Base-by-base conservation (phyloP, 2,329 filamentous ascomycete genomes). In the Peltaster fructicola region DNA sequence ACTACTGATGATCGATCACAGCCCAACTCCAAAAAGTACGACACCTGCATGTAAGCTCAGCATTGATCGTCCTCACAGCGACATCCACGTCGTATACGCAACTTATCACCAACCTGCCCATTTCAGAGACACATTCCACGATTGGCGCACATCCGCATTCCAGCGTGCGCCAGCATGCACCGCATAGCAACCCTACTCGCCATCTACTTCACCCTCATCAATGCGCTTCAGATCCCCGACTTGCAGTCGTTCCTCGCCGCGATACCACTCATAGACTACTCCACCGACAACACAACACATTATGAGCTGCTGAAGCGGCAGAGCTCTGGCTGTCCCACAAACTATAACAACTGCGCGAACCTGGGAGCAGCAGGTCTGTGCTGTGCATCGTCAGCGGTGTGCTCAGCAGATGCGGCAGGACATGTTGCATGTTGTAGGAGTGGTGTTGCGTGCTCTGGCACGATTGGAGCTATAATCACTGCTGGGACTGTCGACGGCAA, bases 371-470 rank as follows among this genome's bases (percentile, higher is more conserved):
- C 61, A 2, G 54, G 54, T 18, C 54, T 66, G 27, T 73, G 68
- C 53, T 73, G 68, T 45, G 51, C 50, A 16, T 47, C 51, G 19
- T 54, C 52, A 23, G 57, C 63, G 12, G 52, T 57, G 29, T 73
- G 68, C 50, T 57, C 61, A 20, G 54, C 57, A 24, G 68, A 73
- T 45, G 47, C 48, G 19, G 61, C 57, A 17, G 57, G 65, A 26
- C 55, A 69, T 32, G 60, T 72, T 26, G 68, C 67, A 13, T 73
- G 68, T 53, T 73, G 68, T 47, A 66, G 66, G 1, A 54, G 48
- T 14, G 59, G 62, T 24, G 61, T 61, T 8, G 58, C 51, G 14
- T 73, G 68, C 39, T 71, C 67, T 0, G 68, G 68, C 2, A 58
- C 53, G 6, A 53, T 71, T 7, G 46, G 33, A 6, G 41, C 41